Evolutionary conservation across 352 stramenopile species (phyloP).

Genomic region (Globisporangium acanthophoron): DNA sequence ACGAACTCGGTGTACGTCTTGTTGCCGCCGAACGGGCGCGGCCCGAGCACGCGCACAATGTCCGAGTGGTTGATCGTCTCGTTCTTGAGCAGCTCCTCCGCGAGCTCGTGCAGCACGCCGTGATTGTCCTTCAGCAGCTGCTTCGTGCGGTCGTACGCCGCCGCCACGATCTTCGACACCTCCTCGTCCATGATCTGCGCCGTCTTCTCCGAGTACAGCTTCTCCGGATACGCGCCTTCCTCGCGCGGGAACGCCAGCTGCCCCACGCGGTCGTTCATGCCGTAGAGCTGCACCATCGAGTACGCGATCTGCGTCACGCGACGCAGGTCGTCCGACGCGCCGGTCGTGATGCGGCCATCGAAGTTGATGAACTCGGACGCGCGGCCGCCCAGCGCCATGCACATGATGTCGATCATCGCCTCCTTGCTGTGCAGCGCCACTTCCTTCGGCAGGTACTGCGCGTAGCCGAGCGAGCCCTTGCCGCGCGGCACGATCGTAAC

Average conservation of each 20-base stretch:
- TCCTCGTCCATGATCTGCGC: slow-evolving; percentile 98
- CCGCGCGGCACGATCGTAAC: slow-evolving; percentile 99
- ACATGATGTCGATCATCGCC: slow-evolving; percentile 98
- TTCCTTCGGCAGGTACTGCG: slow-evolving; percentile 99
- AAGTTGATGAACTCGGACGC: slow-evolving; percentile 98
- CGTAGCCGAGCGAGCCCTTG: slow-evolving; percentile 96
- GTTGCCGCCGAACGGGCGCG: slow-evolving; percentile 91
- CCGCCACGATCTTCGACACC: slow-evolving; percentile 95
- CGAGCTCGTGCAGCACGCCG: slow-evolving; percentile 89
- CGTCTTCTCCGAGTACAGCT: slow-evolving; percentile 98
- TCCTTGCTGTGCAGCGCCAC: slow-evolving; percentile 93
- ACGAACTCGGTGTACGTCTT: slow-evolving; percentile 96
- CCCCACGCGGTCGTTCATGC: slow-evolving; percentile 97
- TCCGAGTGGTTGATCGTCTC: slow-evolving; percentile 99
- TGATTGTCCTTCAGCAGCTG: slow-evolving; percentile 94
- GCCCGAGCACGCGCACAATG: slow-evolving; percentile 93
- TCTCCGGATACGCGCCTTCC: slow-evolving; percentile 84
- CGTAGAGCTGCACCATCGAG: slow-evolving; percentile 97
- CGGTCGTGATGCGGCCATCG: slow-evolving; percentile 94
- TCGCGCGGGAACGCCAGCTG: slow-evolving; percentile 96
- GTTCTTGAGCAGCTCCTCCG: slow-evolving; percentile 95
- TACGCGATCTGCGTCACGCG: slow-evolving; percentile 95
- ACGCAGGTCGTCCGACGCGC: slow-evolving; percentile 92
- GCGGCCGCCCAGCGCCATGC: slow-evolving; percentile 96
- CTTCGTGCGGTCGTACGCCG: slow-evolving; percentile 96